Conservation (phyloP, 805 yeast species). For the Kazachstania martiniae region DNA sequence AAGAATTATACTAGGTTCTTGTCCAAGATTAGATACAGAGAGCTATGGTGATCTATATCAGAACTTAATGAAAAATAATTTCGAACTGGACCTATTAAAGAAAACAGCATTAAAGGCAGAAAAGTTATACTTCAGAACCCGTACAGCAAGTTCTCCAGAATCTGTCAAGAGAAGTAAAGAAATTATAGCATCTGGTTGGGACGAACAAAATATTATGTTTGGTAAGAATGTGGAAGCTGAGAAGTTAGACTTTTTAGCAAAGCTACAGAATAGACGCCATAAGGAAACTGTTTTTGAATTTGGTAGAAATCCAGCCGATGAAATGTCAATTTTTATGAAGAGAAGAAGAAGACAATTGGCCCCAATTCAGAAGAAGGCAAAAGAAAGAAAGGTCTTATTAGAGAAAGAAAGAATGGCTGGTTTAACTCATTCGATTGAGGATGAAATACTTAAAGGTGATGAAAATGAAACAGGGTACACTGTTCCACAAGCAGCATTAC, state of each 20-base stretch:
- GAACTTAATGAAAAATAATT: conserved; percentile 46
- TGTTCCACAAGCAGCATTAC: conserved; percentile 31
- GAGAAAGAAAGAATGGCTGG: conserved; percentile 72
- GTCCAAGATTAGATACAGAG: conserved; percentile 68
- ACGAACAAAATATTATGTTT: conserved; percentile 70
- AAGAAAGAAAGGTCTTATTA: conserved; percentile 53
- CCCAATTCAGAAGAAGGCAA: conserved; percentile 71
- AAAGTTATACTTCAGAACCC: conserved; percentile 71
- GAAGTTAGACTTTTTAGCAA: conserved; percentile 59
- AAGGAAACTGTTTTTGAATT: conserved; percentile 95
- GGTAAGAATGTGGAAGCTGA: conserved; percentile 68
- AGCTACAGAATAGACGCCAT: conserved; percentile 53
- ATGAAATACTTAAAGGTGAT: conserved; percentile 52
- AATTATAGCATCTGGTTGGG: conserved; percentile 71
- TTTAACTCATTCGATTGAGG: conserved; percentile 58
- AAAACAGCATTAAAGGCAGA: conserved; percentile 83
- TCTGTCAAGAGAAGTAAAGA: conserved; percentile 82
- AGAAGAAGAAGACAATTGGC: conserved; percentile 80
- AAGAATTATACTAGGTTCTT: conserved; percentile 71
- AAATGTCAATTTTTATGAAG: conserved; percentile 73
- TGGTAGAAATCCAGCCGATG: conserved; percentile 52
- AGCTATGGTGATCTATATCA: conserved; percentile 60
- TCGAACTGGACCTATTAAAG: conserved; percentile 53
- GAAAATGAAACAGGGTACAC: conserved; percentile 39
- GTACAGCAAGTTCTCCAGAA: conserved; percentile 77